Evolutionary conservation across 2,329 filamentous ascomycete genomes (phyloP).

Genomic region (Chaetomiaceae sp.): DNA sequence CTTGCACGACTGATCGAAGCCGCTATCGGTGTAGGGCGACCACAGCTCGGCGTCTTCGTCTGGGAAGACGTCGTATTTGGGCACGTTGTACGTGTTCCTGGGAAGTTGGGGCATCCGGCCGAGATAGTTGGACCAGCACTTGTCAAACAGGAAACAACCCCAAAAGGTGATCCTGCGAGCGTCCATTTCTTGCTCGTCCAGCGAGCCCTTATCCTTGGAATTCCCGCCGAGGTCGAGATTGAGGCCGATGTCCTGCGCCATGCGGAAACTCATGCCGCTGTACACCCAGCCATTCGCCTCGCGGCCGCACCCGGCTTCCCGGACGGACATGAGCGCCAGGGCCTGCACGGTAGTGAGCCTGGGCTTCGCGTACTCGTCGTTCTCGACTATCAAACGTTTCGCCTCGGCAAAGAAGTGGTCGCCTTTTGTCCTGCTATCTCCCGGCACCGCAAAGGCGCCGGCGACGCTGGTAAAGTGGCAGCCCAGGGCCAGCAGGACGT

Average conservation of each 20-base stretch:
- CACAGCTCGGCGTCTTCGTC: conserved; percentile 80
- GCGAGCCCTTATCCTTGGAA: conserved; percentile 49
- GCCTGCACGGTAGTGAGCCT: conserved; percentile 88
- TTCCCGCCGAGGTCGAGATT: conserved; percentile 75
- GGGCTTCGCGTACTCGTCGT: conserved; percentile 89
- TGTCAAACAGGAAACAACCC: conserved; percentile 98
- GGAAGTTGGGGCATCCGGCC: conserved; percentile 85
- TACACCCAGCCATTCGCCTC: conserved; percentile 98
- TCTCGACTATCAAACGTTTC: conserved; percentile 81
- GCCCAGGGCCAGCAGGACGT: conserved; percentile 86
- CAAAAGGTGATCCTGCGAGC: conserved; percentile 89
- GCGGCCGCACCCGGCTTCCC: conserved; percentile 88
- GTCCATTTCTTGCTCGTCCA: conserved; percentile 81
- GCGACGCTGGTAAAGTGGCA: conserved; percentile 84
- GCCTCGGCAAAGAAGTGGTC: conserved; percentile 96
- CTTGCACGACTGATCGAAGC: conserved; percentile 64
- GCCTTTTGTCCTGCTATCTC: conserved; percentile 79
- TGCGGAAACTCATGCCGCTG: conserved; percentile 95
- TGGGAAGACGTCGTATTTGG: conserved; percentile 87
- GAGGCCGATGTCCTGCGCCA: conserved; percentile 90
- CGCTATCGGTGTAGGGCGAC: conserved; percentile 83
- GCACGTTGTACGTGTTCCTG: conserved; percentile 71
- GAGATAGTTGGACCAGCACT: conserved; percentile 97
- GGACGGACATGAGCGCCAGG: conserved; percentile 88
- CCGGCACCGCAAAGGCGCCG: conserved; percentile 64